Conservation (phyloP, 2,329 filamentous ascomycete genomes). For the Cordyceps farinosa region DNA sequence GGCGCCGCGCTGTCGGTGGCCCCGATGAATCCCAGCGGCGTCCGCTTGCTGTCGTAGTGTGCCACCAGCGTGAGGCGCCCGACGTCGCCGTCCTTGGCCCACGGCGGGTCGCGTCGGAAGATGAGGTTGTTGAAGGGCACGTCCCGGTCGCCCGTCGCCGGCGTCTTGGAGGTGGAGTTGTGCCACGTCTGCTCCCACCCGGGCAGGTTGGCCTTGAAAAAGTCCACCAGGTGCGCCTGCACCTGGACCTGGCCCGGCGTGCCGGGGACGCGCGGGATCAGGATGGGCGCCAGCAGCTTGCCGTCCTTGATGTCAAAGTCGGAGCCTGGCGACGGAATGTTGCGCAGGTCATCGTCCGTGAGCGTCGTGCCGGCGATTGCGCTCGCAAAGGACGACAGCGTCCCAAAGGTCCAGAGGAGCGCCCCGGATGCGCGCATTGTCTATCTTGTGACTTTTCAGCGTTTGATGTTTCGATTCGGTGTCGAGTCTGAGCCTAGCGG, state of each 20-base stretch:
- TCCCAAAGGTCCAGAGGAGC: conserved; percentile 14
- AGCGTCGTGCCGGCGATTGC: conserved; percentile 49
- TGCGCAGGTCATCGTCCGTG: conserved; percentile 69
- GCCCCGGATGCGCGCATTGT: conserved; percentile 13
- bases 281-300: conserved; percentile 76
- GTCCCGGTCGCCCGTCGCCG: conserved; percentile 63
- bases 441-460: not conserved
- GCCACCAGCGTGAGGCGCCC: conserved; percentile 82
- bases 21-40: conserved; percentile 82
- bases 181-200: conserved; percentile 79
- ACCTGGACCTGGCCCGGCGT: conserved; percentile 70
- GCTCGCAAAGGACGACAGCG: conserved; percentile 23
- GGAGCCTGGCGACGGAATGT: conserved; percentile 65
- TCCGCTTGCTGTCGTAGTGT: conserved; percentile 85
- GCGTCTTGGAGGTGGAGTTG: conserved; percentile 84
- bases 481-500: not conserved
- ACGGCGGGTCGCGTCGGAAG: conserved; percentile 83
- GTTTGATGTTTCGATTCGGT: conserved; percentile 1
- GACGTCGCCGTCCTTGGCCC: conserved; percentile 69
- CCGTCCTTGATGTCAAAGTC: conserved; percentile 79
- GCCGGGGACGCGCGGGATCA: conserved; percentile 84
- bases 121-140: conserved; percentile 87
- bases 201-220: conserved; percentile 72
- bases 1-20: conserved; percentile 92
- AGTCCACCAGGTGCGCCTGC: conserved; percentile 77